Base-by-base conservation (phyloP, 2,329 filamentous ascomycete genomes). In the Trichoderma sp. region DNA sequence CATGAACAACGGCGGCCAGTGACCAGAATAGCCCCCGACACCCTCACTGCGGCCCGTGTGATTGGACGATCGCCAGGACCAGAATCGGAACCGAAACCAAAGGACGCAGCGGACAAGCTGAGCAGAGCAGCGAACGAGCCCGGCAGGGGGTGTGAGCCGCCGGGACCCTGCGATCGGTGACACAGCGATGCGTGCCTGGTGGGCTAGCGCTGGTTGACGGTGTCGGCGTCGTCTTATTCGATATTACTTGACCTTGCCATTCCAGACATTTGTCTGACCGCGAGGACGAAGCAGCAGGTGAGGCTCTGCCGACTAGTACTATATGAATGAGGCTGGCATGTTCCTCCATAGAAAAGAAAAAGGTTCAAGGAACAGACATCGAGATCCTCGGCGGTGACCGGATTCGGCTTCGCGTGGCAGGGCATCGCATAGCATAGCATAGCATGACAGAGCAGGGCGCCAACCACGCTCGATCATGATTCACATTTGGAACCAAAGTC, bases 351-450 rank as follows among this genome's bases (percentile, higher is more conserved):
- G 34, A 30, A 30, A 10, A 39, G 28, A 30, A 30, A 12, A 39
- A 14, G 34, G 34, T 39, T 5, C 34, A 39, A 39, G 34, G 12
- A 71, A 26, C 26, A 52, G 26, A 52, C 48, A 56, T 56, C 51
- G 55, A 44, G 45, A 72, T 70, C 71, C 61, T 28, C 69, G 69
- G 73, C 74, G 74, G 74, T 72, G 72, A 74, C 74, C 73, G 73
- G 73, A 76, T 76, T 73, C 74, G 74, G 70, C 64, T 64, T 69
- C 34, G 34, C 34, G 34, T 39, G 67, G 66, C 64, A 68, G 65
- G 57, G 66, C 62, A 51, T 15, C 24, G 26, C 21, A 24, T 28
- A 28, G 28, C 28, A 28, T 28, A 28, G 26, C 51, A 43, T 39
- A 19, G n/a, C 45, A 47, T 6, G 15, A 19, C 56, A 59, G 56